Evolutionary conservation across 2,329 filamentous ascomycete species (phyloP), one percentile per base, ranked within the genome.

Genomic region (Diplodia intermedia): DNA sequence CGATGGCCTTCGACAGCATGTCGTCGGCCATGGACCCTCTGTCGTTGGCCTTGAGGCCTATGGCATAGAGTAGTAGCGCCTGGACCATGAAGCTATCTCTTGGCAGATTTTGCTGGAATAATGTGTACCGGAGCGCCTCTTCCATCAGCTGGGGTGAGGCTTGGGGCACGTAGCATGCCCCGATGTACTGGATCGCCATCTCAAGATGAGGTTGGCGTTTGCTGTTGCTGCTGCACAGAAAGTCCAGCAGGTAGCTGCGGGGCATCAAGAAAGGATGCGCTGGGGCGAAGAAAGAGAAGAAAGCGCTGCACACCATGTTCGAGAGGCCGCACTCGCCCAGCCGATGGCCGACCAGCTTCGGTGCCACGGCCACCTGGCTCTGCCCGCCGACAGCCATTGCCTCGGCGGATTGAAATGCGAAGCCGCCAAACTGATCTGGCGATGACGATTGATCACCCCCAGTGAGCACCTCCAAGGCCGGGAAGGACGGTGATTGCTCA

Each of bases 31-130:
- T 88, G 31, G 88, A 85, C 53, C 91, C 88, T 71, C 93, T 86
- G 73, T 90, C 90, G 71, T 86, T 88, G 5, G 92, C 91, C 75
- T 97, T 92, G 8, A 97, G 83, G 0, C 89, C 89, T 70, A 97
- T 89, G 26, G 93, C 85, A 66, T 93, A 86, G 4, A 97, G 82
- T 54, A 97, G 80, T 75, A 95, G 84, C 3, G 92, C 89, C 79
- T 97, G 94, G 0, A 96, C 88, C 4, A 89, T 81, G 75, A 88
- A 92, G 0, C 75, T 76, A 65, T 80, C 78, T 68, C 75, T 74
- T 36, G 74, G 68, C 38, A 74, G 75, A 50, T 73, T 74, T 20
- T 75, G 75, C 54, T 72, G 76, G 62, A 75, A 69, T 54, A 80
- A 74, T 12, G 74, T 67, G 33, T 73, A 74, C 29, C 77, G 72